Evolutionary conservation across 225 moss, liverwort and hornwort genomes (phyloP), one percentile per base, ranked within the genome.

Genomic region (Marchantia polymorpha): DNA sequence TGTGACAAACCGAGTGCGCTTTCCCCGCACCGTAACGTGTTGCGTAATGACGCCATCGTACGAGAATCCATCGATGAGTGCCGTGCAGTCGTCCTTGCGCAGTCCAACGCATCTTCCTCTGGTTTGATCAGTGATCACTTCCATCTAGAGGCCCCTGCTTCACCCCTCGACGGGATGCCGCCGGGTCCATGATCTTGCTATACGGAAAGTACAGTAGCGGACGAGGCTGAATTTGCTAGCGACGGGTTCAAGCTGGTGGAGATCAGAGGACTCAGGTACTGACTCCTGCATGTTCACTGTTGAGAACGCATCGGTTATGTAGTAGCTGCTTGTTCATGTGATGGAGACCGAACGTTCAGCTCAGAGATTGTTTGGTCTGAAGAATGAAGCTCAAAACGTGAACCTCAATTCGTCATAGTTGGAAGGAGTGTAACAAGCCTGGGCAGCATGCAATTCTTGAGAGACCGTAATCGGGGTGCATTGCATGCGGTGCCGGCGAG

Each of bases 11-110:
- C 39, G 46, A 46, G 20, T 31, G 46, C 47, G 5, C 1, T 46
- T 46, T 0, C 17, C 68, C 27, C 2, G 19, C 69, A 13, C 46
- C 19, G 56, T 56, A 56, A 69, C 69, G 69, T 69, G 69, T 69
- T 46, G 39, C 69, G 17, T 69, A 39, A 46, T 69, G 69, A 69
- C 69, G 69, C 69, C 69, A 69, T 69, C 64, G n/a, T 17, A 19
- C 67, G 6, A 13, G 19, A 19, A 13, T 56, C 56, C 29, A 14
- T 67, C 29, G 67, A n/a, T 67, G 26, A 25, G 10, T 3, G 29
- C n/a, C 67, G 12, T 15, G 17, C 47, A 56, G 69, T 48, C 16
- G 20, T 39, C 47, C 39, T 47, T 15, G 17, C 47, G 39, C 26
- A 39, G 9, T 69, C 19, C 56, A 19, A 56, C 47, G 46, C 69